Conservation (phyloP, 768 basidiomycete species). For the Crassisporium funariophilum region DNA sequence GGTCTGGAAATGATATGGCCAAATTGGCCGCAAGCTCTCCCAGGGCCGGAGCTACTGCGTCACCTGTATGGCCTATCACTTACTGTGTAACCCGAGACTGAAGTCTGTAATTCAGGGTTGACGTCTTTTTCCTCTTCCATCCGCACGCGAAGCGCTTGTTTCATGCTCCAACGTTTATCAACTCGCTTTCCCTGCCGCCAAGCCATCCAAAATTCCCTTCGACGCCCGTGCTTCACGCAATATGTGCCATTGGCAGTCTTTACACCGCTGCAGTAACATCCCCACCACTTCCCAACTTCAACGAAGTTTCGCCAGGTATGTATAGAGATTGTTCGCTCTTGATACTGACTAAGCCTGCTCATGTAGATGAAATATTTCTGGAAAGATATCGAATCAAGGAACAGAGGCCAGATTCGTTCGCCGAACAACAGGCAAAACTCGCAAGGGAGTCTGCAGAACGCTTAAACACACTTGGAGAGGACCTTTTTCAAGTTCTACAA, state of each 20-base stretch:
- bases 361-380: conserved; percentile 56
- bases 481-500: conserved; percentile 64
- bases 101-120: conserved; percentile 46
- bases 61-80: conserved; percentile 55
- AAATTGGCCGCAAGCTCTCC: conserved; percentile 66
- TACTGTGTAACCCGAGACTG: not conserved
- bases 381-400: conserved; percentile 46
- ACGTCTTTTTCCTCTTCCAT: conserved; percentile 78
- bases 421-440: conserved; percentile 61
- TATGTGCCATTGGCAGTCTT: conserved; percentile 77
- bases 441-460: conserved; percentile 54
- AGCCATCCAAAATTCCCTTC: conserved; percentile 75
- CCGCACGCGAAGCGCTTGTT: conserved; percentile 74
- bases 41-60: conserved; percentile 59
- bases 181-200: conserved; percentile 63
- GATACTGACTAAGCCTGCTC: conserved; percentile 3
- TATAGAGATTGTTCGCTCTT: conserved; percentile 2
- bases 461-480: conserved; percentile 50
- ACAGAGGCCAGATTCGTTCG: conserved; percentile 58
- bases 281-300: conserved; percentile 52
- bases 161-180: conserved; percentile 66
- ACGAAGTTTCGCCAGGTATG: conserved; percentile 48
- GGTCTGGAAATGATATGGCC: conserved; percentile 49
- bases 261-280: conserved; percentile 72
- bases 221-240: conserved; percentile 75